Evolutionary conservation across 2,329 filamentous ascomycete species (phyloP).

Genomic region (Westerdykella aurantiaca): DNA sequence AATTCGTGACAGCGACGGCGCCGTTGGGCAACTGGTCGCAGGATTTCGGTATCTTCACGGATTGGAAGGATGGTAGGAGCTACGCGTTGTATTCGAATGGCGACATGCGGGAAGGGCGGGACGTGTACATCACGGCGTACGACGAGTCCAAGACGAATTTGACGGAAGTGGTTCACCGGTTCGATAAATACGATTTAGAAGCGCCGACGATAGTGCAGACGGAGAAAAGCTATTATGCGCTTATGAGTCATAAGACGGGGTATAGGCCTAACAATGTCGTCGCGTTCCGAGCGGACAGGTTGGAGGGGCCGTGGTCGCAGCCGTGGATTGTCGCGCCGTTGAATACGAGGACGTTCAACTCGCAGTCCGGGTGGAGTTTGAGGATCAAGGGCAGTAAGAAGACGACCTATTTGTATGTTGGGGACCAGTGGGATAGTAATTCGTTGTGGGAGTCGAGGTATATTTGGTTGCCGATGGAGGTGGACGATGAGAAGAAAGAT

Average conservation of each 20-base stretch:
- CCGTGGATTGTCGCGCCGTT: conserved; percentile 49
- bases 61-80: conserved; percentile 52
- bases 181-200: conserved; percentile 56
- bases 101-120: conserved; percentile 50
- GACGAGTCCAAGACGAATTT: conserved; percentile 50
- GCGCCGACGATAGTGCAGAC: conserved; percentile 57
- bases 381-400: conserved; percentile 45
- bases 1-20: conserved; percentile 48
- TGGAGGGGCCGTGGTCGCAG: conserved; percentile 51
- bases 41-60: conserved; percentile 57
- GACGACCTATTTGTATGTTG: conserved; percentile 49
- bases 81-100: conserved; percentile 58
- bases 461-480: background rate
- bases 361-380: conserved; percentile 48
- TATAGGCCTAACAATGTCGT: conserved; percentile 58
- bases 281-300: conserved; percentile 49
- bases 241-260: conserved; percentile 60
- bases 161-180: conserved; percentile 50
- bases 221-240: conserved; percentile 53
- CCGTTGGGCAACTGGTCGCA: conserved; percentile 59
- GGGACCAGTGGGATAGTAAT: conserved; percentile 33
- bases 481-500: too few relatives aligned
- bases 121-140: conserved; percentile 53
- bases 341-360: conserved; percentile 50
- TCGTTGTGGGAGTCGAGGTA: background rate